Conservation (phyloP, 495 filamentous ascomycete genomes). For the Lophiotrema nucula region DNA sequence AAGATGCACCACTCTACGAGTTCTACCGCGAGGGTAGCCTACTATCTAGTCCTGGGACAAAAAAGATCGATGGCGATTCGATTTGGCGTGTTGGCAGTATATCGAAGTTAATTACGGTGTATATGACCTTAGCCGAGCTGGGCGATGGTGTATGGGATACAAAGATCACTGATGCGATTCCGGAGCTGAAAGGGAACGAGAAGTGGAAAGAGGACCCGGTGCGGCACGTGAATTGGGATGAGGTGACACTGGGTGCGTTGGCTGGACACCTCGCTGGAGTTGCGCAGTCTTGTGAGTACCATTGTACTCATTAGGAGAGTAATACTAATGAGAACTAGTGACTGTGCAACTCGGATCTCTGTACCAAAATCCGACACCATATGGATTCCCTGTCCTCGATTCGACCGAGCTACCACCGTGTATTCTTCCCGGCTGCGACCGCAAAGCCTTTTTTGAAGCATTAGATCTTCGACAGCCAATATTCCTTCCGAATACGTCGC, state of each 20-base stretch:
- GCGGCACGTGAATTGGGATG: constrained; percentile 27
- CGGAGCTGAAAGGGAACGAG: constrained; percentile 45
- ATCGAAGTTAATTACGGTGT: constrained; percentile 51
- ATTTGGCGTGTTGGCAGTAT: constrained; percentile 52
- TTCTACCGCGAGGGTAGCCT: constrained; percentile 32
- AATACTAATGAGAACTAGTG: too few relatives aligned
- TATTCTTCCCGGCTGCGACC: neutral
- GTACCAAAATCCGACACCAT: constrained; percentile 18
- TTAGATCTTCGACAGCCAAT: neutral
- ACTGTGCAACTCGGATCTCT: too few relatives aligned
- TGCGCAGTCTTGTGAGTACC: too few relatives aligned
- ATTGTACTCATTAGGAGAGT: too few relatives aligned
- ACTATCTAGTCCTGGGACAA: constrained; percentile 36
- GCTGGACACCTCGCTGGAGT: constrained; percentile 46
- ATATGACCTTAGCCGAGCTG: constrained; percentile 48
- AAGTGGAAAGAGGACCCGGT: constrained; percentile 1
- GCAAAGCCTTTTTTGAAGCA: constrained; percentile 1
- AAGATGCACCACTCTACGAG: constrained; percentile 28
- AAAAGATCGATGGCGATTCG: constrained; percentile 45
- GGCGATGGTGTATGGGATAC: constrained; percentile 46
- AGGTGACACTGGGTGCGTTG: constrained; percentile 48
- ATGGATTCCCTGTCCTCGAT: neutral
- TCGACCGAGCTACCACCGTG: neutral
- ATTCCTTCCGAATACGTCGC: constrained; percentile 13
- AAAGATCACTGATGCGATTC: constrained; percentile 53